Conservation (phyloP, 805 yeast genomes). For the Candida maris region DNA sequence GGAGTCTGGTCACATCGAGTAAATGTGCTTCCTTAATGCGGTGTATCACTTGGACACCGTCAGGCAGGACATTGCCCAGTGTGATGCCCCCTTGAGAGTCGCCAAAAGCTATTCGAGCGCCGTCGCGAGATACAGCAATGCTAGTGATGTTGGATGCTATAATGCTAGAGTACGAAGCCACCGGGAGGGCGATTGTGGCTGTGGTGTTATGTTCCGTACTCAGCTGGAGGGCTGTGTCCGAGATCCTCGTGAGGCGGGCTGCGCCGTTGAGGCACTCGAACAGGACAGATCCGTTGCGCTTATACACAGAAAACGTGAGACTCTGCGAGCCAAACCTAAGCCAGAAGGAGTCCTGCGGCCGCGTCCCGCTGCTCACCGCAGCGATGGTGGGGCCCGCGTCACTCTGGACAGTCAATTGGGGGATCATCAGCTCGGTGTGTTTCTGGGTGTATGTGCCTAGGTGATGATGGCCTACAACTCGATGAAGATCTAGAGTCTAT, state of each 20-base stretch:
- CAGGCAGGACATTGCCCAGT: slow-evolving; percentile 8
- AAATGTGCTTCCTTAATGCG: slow-evolving; percentile 45
- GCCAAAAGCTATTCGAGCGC: slow-evolving; percentile 14
- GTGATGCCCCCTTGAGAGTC: slow-evolving; percentile 14
- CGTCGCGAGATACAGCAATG: slow-evolving; percentile 9
- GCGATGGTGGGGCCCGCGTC: background rate
- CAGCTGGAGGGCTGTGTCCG: background rate
- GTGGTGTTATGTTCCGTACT: background rate
- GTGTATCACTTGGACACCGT: background rate
- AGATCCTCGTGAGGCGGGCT: background rate
- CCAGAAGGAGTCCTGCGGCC: slow-evolving; percentile 12
- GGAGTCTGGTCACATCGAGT: slow-evolving; percentile 39
- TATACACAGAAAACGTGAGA: slow-evolving; percentile 3
- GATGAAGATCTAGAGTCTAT: too few species aligned
- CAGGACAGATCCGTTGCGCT: background rate
- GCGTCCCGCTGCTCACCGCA: background rate
- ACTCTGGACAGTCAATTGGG: slow-evolving; percentile 12
- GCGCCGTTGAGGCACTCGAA: slow-evolving; percentile 2
- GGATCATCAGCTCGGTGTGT: slow-evolving; percentile 2
- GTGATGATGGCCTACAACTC: too few species aligned
- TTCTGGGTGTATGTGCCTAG: too few species aligned
- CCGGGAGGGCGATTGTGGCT: background rate
- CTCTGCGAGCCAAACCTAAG: slow-evolving; percentile 9
- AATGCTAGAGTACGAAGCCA: background rate
- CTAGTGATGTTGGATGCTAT: slow-evolving; percentile 3